These are phyloP conservation scores for Vaccinium vitisidaea DNA, from an alignment of 148 eudicot species.

Conservation along the genomic window DNA sequence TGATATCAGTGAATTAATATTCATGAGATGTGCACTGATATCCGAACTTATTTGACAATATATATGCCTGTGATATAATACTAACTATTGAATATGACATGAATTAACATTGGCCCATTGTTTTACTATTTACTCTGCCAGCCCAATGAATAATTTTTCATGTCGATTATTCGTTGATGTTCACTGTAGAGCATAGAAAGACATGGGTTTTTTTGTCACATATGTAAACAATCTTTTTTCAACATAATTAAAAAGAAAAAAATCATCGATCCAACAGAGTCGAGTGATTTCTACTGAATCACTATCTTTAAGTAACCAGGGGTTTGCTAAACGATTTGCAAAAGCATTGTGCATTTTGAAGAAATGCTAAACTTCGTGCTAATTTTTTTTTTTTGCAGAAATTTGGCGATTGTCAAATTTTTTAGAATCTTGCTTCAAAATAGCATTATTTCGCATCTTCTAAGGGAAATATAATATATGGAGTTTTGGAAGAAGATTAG, in stretches of 20 bases:
- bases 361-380: neutral
- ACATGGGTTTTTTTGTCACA: neutral
- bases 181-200: neutral
- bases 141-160: neutral
- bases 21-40: no score
- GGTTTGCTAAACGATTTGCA: neutral
- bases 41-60: no score
- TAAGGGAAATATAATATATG: neutral
- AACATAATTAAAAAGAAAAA: neutral
- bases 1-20: no score
- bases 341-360: neutral
- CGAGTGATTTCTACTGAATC: neutral
- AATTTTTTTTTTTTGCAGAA: neutral
- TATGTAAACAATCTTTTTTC: neutral
- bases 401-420: neutral
- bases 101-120: neutral
- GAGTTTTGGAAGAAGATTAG: neutral
- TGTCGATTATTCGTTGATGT: neutral
- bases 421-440: neutral
- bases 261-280: neutral
- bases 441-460: neutral
- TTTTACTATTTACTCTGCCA: neutral
- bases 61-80: no score
- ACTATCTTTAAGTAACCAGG: neutral
- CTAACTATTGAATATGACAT: neutral